phyloP scores from a whole-genome alignment of 2,329 filamentous ascomycete species.

The Stagonosporopsis chrysanthemi region DNA sequence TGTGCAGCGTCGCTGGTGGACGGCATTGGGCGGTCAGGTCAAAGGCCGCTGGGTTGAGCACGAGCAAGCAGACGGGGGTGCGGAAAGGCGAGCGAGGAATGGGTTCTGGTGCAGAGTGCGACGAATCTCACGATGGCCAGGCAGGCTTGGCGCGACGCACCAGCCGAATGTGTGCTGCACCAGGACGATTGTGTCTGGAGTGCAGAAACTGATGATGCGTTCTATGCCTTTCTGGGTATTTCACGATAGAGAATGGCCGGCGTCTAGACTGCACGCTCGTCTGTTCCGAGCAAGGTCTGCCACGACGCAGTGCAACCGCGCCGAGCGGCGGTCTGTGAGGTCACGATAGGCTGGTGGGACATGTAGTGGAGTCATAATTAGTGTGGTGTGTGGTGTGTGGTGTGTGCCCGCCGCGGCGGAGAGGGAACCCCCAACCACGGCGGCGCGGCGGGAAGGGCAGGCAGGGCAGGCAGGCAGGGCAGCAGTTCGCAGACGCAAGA shows the following conservation, averaged over 20 bases:
- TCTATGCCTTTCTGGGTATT: constrained; percentile 44
- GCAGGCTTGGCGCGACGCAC: constrained; percentile 32
- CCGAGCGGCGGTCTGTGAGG: constrained; percentile 14
- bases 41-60: constrained; percentile 26
- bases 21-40: constrained; percentile 42
- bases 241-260: constrained; percentile 42
- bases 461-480: no score
- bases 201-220: constrained; percentile 32
- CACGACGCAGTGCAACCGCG: constrained; percentile 18
- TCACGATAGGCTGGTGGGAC: constrained; percentile 16
- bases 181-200: constrained; percentile 26
- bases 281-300: constrained; percentile 20
- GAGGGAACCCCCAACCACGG: constrained; percentile 3
- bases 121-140: constrained; percentile 19
- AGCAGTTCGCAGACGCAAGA: not conserved
- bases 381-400: constrained; percentile 5
- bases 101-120: constrained; percentile 12
- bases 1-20: constrained; percentile 41
- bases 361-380: constrained; percentile 9
- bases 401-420: not conserved
- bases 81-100: constrained; percentile 32
- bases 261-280: constrained; percentile 34
- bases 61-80: constrained; percentile 28
- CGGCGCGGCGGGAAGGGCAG: constrained; percentile 10
- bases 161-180: constrained; percentile 28